These are phyloP conservation scores for Fusarium mexicanum DNA, from an alignment of 2,329 filamentous ascomycete genomes.

Conservation along the genomic window DNA sequence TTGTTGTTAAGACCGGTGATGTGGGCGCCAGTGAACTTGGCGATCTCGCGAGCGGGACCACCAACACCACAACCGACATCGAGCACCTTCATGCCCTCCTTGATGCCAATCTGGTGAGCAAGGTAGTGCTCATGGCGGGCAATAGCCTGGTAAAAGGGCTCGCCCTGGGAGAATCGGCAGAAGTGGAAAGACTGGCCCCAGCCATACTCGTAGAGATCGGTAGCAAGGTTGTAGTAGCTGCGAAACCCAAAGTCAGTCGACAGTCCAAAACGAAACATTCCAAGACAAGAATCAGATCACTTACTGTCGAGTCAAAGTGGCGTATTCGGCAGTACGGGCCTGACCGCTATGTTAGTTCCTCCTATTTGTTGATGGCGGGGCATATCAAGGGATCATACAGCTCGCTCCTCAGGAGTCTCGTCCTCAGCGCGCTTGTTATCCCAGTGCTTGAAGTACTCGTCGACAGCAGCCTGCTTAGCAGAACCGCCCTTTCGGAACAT, in stretches of 20 bases:
- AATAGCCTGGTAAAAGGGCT: slow-evolving; percentile 90
- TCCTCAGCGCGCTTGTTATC: slow-evolving; percentile 81
- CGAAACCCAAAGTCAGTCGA: slow-evolving; percentile 29
- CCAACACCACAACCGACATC: slow-evolving; percentile 98
- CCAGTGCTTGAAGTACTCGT: slow-evolving; percentile 98
- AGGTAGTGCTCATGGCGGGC: slow-evolving; percentile 98
- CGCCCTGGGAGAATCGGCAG: slow-evolving; percentile 88
- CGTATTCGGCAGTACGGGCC: slow-evolving; percentile 87
- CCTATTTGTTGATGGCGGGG: slow-evolving; percentile 25
- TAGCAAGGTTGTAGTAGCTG: slow-evolving; percentile 97
- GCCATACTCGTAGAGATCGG: slow-evolving; percentile 94
- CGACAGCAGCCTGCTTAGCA: slow-evolving; percentile 83
- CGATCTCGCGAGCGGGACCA: slow-evolving; percentile 93
- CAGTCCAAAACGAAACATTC: not conserved
- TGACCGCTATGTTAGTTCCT: slow-evolving; percentile 49
- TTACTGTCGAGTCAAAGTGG: slow-evolving; percentile 90
- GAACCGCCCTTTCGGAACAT: slow-evolving; percentile 83
- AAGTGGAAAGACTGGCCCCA: slow-evolving; percentile 99
- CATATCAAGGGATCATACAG: slow-evolving; percentile 62
- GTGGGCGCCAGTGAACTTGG: slow-evolving; percentile 91
- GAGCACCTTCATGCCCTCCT: slow-evolving; percentile 87
- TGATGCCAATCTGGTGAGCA: slow-evolving; percentile 86
- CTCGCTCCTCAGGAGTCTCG: slow-evolving; percentile 85
- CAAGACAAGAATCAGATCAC: slow-evolving; percentile 46
- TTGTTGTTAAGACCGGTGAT: slow-evolving; percentile 98